Evolutionary conservation across 106 monocot species (phyloP), one percentile per base, ranked within the genome.

Genomic region (Dioscorea zingiberensis): DNA sequence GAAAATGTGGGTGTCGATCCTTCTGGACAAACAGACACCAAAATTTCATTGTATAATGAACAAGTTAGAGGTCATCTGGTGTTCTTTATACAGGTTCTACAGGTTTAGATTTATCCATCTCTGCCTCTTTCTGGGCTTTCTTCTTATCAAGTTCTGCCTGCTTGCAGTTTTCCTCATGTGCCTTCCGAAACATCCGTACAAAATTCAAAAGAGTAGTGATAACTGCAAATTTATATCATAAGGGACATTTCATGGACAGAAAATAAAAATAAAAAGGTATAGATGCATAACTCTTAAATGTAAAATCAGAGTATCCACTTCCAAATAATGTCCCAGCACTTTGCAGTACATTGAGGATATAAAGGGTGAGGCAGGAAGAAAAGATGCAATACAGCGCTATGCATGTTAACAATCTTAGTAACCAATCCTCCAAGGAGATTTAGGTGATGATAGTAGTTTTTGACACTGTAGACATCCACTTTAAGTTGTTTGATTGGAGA

Each of bases 101-200:
- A 54, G 63, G 48, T 48, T 76, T 73, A 9, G 75, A 59, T 28
- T 78, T 84, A 7, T 88, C 71, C 4, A 27, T 58, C 56, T 91
- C 83, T 21, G 76, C 65, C 38, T 82, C 81, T 70, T 87, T 87
- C 54, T 73, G 75, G 27, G 85, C 82, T 64, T 93, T 93, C 51
- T 85, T 90, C 76, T 73, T 90, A 72, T 86, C 81, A 25, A 77
- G 67, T 73, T 86, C 89, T 22, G 75, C 77, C 28, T 83, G 75
- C 74, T 93, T 93, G 59, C 76, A 71, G 74, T 93, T 93, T 49
- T 93, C 93, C 22, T 93, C 88, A 55, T 88, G 93, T 13, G 93
- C 87, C 54, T 48, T 54, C 25, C 74, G 81, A 67, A 94, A 80
- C 60, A 87, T 57, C 30, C 59, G 76, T 19, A 90, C 79, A 68